Evolutionary conservation across 2,329 filamentous ascomycete species (phyloP).

Genomic region (Pyrenophora tritici-repentis): DNA sequence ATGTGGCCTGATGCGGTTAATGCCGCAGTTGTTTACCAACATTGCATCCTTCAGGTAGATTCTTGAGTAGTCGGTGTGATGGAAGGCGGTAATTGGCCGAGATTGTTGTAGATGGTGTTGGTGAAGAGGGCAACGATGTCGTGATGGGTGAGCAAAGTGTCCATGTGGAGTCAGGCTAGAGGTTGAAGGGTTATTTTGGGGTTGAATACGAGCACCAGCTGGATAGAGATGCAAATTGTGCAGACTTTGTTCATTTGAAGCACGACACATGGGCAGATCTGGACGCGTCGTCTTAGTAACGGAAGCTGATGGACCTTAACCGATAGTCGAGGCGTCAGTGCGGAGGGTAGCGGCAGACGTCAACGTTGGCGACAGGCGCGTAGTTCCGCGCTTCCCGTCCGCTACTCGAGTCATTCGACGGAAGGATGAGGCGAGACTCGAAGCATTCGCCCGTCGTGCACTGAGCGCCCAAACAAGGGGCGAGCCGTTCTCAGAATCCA

Average conservation of each 20-base stretch:
- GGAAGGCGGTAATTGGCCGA: background rate
- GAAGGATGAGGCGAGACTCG: constrained; percentile 24
- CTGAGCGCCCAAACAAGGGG: constrained; percentile 13
- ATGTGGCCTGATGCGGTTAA: constrained; percentile 6
- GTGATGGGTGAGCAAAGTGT: no score
- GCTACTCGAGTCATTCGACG: constrained; percentile 21
- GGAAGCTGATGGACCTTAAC: constrained; percentile 3
- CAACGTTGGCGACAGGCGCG: constrained; percentile 22
- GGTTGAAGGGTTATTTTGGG: no score
- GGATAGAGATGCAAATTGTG: no score
- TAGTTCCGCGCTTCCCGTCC: constrained; percentile 27
- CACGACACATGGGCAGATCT: background rate
- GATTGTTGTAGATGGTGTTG: background rate
- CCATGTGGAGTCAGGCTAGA: no score
- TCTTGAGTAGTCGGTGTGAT: constrained; percentile 2
- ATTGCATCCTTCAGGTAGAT: constrained; percentile 8
- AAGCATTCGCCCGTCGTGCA: constrained; percentile 16
- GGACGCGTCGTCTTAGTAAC: constrained; percentile 5
- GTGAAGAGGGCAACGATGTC: no score
- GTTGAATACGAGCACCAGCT: no score
- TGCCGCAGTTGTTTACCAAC: constrained; percentile 6
- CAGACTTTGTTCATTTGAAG: background rate
- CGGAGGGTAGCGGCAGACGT: constrained; percentile 10
- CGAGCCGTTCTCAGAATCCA: background rate
- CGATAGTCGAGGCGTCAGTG: constrained; percentile 5